phyloP scores from a whole-genome alignment of 768 basidiomycete genomes.

The Cyclocybe aegerita region DNA sequence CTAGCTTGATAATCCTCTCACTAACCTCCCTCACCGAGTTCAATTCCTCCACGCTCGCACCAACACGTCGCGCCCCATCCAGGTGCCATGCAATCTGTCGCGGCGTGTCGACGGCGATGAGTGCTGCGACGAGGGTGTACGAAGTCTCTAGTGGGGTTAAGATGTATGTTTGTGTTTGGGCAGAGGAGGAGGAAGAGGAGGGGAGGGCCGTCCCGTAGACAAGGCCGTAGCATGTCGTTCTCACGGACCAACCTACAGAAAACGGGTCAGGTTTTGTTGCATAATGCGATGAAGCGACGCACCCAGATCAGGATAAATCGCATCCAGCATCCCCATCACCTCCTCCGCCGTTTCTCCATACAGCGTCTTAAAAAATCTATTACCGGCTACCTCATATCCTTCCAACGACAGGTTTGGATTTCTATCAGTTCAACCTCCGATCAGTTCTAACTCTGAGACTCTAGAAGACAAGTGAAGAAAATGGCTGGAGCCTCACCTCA shows the following conservation, averaged over 20 bases:
- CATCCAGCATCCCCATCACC: slow-evolving; percentile 46
- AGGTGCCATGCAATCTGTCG: slow-evolving; percentile 70
- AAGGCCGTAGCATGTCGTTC: slow-evolving; percentile 55
- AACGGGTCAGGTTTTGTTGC: neutral
- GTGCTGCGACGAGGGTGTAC: slow-evolving; percentile 58
- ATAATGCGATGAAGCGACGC: neutral
- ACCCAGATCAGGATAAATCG: slow-evolving; percentile 68
- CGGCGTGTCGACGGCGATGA: slow-evolving; percentile 62
- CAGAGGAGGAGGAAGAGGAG: no score
- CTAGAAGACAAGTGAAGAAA: neutral
- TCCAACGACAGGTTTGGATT: slow-evolving; percentile 39
- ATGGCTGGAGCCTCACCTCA: slow-evolving; percentile 35
- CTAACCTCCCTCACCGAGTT: slow-evolving; percentile 43
- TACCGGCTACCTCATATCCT: slow-evolving; percentile 42
- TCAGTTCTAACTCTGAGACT: neutral
- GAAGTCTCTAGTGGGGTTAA: slow-evolving; percentile 55
- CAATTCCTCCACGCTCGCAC: slow-evolving; percentile 53
- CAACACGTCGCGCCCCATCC: slow-evolving; percentile 50
- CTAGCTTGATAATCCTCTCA: no score
- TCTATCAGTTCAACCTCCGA: slow-evolving; percentile 24
- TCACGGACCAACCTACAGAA: slow-evolving; percentile 51
- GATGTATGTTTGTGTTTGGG: slow-evolving; percentile 32
- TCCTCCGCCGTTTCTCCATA: slow-evolving; percentile 56
- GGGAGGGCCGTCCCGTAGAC: slow-evolving; percentile 36
- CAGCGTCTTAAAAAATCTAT: slow-evolving; percentile 41